A percentile compares a stretch with the other conserved stretches of the same genome.
Conservation (phyloP, 345 rosid species). For the Reutealis trisperma region DNA sequence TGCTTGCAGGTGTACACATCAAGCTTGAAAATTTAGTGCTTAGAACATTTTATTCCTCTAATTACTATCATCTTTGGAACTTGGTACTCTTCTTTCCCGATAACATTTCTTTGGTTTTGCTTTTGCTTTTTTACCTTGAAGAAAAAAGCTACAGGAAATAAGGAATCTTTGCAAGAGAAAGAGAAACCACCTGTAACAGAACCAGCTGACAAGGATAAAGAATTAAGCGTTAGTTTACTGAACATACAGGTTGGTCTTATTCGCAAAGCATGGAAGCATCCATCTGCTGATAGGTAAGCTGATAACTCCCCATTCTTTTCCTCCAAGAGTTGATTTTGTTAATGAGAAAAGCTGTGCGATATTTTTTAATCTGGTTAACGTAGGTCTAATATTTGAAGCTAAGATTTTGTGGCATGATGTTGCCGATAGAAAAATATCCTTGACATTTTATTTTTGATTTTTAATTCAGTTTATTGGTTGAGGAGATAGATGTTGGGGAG, state of each 20-base stretch:
- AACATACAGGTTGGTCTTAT: slow-evolving; percentile 87
- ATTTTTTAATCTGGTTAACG: background rate
- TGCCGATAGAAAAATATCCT: slow-evolving; percentile 2
- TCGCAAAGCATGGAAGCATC: slow-evolving; percentile 94
- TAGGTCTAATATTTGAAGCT: slow-evolving; percentile 2
- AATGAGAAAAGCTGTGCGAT: background rate
- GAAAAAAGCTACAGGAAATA: slow-evolving; percentile 52
- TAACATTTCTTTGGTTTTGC: background rate
- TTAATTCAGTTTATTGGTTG: slow-evolving; percentile 81
- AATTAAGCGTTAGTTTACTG: slow-evolving; percentile 82
- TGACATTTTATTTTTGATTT: slow-evolving; percentile 16
- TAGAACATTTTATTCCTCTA: background rate
- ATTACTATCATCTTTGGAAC: background rate
- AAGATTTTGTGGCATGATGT: background rate
- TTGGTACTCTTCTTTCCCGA: background rate
- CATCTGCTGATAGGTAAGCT: slow-evolving; percentile 93
- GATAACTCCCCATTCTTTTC: slow-evolving; percentile 25
- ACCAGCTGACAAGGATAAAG: slow-evolving; percentile 66
- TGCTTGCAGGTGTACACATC: background rate
- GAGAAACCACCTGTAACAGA: slow-evolving; percentile 57
- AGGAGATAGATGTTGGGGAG: slow-evolving; percentile 93
- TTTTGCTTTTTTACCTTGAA: slow-evolving; percentile 21
- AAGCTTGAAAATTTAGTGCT: background rate
- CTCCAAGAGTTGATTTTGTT: background rate
- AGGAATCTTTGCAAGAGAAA: slow-evolving; percentile 61